Base-by-base conservation (phyloP, 495 filamentous ascomycete species). In the Daldinia vernicosa region DNA sequence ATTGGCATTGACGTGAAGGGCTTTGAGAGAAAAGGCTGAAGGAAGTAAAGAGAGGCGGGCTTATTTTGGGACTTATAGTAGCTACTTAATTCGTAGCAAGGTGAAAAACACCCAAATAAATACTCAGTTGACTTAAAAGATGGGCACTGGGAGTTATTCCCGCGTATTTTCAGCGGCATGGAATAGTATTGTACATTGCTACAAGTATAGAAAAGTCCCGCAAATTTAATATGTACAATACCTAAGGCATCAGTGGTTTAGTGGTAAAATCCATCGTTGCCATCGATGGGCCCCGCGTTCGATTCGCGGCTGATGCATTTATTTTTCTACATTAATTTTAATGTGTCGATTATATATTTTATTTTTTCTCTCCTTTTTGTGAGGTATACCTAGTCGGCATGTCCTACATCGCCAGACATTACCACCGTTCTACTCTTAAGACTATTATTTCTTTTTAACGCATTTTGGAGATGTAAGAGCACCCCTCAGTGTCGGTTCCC, bases 191-290 rank as follows among this genome's bases (percentile, higher is more conserved):
- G 1, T 0, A 33, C 32, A 6, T 24, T 11, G 50, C 24, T 30
- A 53, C 27, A 53, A 30, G 50, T 30, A 53, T 3, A 0, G 0
- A 24, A 53, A 53, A 15, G 1, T n/a, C 27, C 30, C 6, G 8
- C 27, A 1, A 3, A 8, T 6, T 8, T 37, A 45, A 66, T 14
- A 35, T 37, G 7, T 26, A 56, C 24, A 45, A 66, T 14, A 35
- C 27, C 14, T 26, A 56, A 61, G 75, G 75, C 76, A 77, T 79
- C 77, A 80, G 80, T 82, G 80, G 79, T 82, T 82, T 83, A 83
- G 81, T 83, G 81, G 81, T 83, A 83, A 82, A 83, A 83, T 82
- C 79, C 81, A 82, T 83, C 81, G 81, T 83, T 83, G 81, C 81
- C 81, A 83, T 83, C 80, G 81, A 83, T 82, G 81, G 79, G 81